Evolutionary conservation across 495 filamentous ascomycete species (phyloP).

Genomic region (Podospora appendiculata): DNA sequence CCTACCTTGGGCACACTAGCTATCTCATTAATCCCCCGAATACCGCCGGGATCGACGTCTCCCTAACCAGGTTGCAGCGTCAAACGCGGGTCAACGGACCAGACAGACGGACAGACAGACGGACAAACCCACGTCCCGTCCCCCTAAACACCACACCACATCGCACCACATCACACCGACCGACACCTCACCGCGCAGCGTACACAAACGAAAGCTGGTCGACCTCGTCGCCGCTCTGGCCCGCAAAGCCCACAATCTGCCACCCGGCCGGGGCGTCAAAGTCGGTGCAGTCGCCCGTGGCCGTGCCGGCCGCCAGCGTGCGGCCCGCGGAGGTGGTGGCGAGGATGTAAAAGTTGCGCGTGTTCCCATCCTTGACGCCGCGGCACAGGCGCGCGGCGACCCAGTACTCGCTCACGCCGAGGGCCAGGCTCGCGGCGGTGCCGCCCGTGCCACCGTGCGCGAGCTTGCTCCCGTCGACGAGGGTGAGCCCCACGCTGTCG

Average conservation of each 20-base stretch:
- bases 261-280: slow-evolving; percentile 45
- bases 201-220: slow-evolving; percentile 53
- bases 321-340: slow-evolving; percentile 47
- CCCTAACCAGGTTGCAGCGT: too few species aligned
- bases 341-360: slow-evolving; percentile 49
- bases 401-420: slow-evolving; percentile 42
- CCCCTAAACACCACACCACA: too few species aligned
- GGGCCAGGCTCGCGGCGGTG: slow-evolving; percentile 30
- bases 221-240: slow-evolving; percentile 50
- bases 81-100: too few species aligned
- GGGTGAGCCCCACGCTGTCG: slow-evolving; percentile 40
- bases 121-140: too few species aligned
- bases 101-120: too few species aligned
- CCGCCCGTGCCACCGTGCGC: slow-evolving; percentile 51
- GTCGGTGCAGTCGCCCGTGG: slow-evolving; percentile 41
- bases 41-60: too few species aligned
- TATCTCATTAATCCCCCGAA: too few species aligned
- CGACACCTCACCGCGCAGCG: slow-evolving; percentile 21
- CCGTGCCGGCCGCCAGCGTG: slow-evolving; percentile 37
- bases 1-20: too few species aligned
- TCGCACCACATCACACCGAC: not conserved
- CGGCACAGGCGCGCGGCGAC: slow-evolving; percentile 43
- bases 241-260: slow-evolving; percentile 50
- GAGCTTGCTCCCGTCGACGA: slow-evolving; percentile 37
- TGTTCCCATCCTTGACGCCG: slow-evolving; percentile 38